A percentile compares a stretch with the other conserved stretches of the same genome.
These are phyloP conservation scores for Cercospora zeina DNA, from an alignment of 2,329 filamentous ascomycete genomes.

Conservation along the genomic window DNA sequence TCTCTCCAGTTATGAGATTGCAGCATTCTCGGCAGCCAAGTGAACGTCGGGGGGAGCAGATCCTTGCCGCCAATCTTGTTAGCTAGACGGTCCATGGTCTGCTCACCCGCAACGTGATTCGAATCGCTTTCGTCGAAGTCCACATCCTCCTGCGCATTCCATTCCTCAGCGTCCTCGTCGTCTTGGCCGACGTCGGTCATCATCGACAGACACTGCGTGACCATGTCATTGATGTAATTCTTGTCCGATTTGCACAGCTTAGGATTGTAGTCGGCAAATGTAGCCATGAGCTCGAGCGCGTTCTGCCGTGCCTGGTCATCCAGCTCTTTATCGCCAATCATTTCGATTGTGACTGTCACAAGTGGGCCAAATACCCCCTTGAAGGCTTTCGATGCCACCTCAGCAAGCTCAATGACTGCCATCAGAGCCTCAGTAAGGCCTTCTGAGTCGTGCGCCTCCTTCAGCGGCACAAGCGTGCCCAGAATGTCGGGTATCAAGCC, in stretches of 20 bases:
- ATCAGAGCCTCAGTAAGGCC: conserved; percentile 87
- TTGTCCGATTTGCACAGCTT: conserved; percentile 92
- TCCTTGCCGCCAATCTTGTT: conserved; percentile 95
- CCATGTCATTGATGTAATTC: conserved; percentile 94
- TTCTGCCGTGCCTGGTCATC: conserved; percentile 89
- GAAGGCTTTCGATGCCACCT: conserved; percentile 97
- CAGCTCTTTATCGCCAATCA: conserved; percentile 94
- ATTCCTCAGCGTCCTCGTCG: conserved; percentile 91
- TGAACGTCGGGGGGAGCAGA: conserved; percentile 90
- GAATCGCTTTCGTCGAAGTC: conserved; percentile 94
- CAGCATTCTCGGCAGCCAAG: conserved; percentile 98
- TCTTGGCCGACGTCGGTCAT: conserved; percentile 97
- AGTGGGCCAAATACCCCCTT: conserved; percentile 89
- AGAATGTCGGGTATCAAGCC: conserved; percentile 84
- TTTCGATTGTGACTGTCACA: conserved; percentile 87
- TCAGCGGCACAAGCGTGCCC: conserved; percentile 90
- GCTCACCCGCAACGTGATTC: conserved; percentile 96
- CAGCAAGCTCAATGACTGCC: conserved; percentile 89
- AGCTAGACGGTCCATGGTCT: conserved; percentile 95
- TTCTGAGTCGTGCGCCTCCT: conserved; percentile 86
- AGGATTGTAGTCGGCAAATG: conserved; percentile 91
- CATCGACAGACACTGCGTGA: conserved; percentile 93
- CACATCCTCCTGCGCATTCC: conserved; percentile 90
- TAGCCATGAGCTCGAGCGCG: conserved; percentile 94
- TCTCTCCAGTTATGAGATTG: conserved; percentile 92